These are phyloP conservation scores for Plasmopara muralis DNA, from an alignment of 352 stramenopile species.

Conservation along the genomic window DNA sequence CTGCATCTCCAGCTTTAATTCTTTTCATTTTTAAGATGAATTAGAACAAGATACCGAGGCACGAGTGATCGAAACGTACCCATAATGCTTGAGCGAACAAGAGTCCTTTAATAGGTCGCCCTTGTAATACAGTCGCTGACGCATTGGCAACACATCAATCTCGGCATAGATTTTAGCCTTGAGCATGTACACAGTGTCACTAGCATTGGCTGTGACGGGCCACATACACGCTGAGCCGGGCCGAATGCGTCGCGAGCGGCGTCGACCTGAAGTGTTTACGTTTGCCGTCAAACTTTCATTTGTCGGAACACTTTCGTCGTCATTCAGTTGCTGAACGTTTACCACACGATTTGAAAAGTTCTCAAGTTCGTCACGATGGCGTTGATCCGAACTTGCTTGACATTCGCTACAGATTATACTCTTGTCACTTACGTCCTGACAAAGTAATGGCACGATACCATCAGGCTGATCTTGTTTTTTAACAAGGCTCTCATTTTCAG, in stretches of 20 bases:
- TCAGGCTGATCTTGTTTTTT: slow-evolving; percentile 18
- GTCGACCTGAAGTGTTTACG: slow-evolving; percentile 32
- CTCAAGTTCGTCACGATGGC: slow-evolving; percentile 39
- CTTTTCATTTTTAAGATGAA: slow-evolving; percentile 17
- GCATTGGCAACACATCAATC: slow-evolving; percentile 57
- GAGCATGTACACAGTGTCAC: slow-evolving; percentile 66
- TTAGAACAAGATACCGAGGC: not conserved
- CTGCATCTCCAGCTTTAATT: slow-evolving; percentile 63
- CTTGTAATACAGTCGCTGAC: slow-evolving; percentile 66
- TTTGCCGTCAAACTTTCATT: slow-evolving; percentile 37
- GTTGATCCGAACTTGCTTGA: slow-evolving; percentile 32
- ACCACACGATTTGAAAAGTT: slow-evolving; percentile 65
- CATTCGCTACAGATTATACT: slow-evolving; percentile 44
- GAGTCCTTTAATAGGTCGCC: slow-evolving; percentile 49
- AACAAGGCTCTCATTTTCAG: slow-evolving; percentile 19
- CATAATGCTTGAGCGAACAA: slow-evolving; percentile 50
- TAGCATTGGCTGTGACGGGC: slow-evolving; percentile 46
- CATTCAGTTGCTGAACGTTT: slow-evolving; percentile 48
- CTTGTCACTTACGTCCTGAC: slow-evolving; percentile 23
- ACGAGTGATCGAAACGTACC: slow-evolving; percentile 30
- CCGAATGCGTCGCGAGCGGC: slow-evolving; percentile 59
- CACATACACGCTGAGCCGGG: slow-evolving; percentile 41
- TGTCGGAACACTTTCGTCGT: slow-evolving; percentile 46
- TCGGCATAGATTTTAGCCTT: slow-evolving; percentile 75
- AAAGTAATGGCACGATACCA: slow-evolving; percentile 22